Percentiles rank a stretch among this genome's conserved stretches.
These are phyloP conservation scores for Sporothrix sp. DNA, from an alignment of 2,329 filamentous ascomycete species.

Conservation along the genomic window DNA sequence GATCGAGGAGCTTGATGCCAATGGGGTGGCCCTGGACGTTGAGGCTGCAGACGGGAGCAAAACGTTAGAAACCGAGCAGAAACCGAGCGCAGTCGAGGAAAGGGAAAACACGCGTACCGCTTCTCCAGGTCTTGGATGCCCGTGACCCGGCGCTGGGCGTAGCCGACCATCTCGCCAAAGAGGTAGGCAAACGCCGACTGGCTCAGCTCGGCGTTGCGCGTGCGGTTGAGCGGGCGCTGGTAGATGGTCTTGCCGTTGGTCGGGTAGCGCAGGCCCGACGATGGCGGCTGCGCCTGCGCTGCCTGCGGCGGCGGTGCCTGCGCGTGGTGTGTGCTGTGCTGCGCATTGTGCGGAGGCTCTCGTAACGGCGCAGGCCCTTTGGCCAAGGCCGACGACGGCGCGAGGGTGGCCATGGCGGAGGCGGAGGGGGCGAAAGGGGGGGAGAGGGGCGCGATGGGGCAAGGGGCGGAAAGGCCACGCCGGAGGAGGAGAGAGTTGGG, in stretches of 20 bases:
- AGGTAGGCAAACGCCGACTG: conserved; percentile 92
- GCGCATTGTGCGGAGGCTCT: conserved; percentile 8
- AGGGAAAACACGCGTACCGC: conserved; percentile 43
- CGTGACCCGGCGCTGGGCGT: conserved; percentile 82
- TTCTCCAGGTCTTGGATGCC: conserved; percentile 92
- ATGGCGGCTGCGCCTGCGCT: conserved; percentile 33
- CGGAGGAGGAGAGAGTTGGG: no score
- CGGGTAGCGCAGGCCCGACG: conserved; percentile 69
- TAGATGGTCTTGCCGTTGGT: conserved; percentile 97
- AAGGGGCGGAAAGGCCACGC: background rate
- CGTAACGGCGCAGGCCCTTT: conserved; percentile 11
- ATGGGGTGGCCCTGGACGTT: conserved; percentile 90
- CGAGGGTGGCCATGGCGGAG: conserved; percentile 1
- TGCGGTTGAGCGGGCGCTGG: conserved; percentile 86
- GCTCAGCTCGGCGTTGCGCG: conserved; percentile 79
- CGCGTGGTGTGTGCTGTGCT: background rate
- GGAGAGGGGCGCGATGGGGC: background rate
- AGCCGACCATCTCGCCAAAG: conserved; percentile 93
- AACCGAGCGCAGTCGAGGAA: background rate
- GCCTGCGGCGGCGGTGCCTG: background rate
- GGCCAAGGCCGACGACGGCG: conserved; percentile 9
- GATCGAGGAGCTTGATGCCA: conserved; percentile 87
- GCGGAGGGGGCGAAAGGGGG: background rate
- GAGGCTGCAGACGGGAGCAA: conserved; percentile 47
- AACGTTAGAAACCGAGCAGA: no score